Conservation (phyloP, 345 rosid genomes). For the Salix caprea region DNA sequence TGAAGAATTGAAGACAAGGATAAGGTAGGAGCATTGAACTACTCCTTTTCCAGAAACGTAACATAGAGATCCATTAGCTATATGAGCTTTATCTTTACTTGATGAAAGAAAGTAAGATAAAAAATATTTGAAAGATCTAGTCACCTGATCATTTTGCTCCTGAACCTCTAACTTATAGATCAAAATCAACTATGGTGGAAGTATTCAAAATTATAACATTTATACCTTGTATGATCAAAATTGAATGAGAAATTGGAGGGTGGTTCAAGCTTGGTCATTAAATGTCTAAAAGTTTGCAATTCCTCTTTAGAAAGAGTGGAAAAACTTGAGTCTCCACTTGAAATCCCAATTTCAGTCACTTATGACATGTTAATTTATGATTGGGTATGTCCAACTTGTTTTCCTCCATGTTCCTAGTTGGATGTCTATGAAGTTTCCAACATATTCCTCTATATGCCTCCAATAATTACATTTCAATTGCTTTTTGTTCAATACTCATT, state of each 20-base stretch:
- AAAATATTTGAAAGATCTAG: too few relatives aligned
- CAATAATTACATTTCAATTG: not conserved
- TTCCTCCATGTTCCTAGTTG: not conserved
- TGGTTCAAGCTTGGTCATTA: too few relatives aligned
- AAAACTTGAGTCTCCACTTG: not conserved
- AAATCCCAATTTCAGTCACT: not conserved
- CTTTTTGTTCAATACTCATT: not conserved
- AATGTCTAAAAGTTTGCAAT: too few relatives aligned
- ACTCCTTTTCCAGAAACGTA: not conserved
- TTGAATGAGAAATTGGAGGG: too few relatives aligned
- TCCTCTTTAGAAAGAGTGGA: too few relatives aligned
- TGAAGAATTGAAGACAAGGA: not conserved
- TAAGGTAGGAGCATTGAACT: not conserved
- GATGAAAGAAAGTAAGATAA: not conserved
- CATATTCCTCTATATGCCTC: not conserved
- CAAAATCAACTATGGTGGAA: too few relatives aligned
- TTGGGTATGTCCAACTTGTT: not conserved
- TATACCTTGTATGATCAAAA: too few relatives aligned
- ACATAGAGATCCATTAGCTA: too few relatives aligned
- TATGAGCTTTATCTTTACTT: too few relatives aligned
- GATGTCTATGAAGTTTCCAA: not conserved
- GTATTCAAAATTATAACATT: too few relatives aligned
- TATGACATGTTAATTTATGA: not conserved
- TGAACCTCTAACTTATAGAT: too few relatives aligned
- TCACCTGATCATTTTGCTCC: too few relatives aligned